Percentiles rank a stretch among this genome's conserved stretches.
Evolutionary conservation across 768 basidiomycete species (phyloP).

Genomic region (Hygrophorus russula): DNA sequence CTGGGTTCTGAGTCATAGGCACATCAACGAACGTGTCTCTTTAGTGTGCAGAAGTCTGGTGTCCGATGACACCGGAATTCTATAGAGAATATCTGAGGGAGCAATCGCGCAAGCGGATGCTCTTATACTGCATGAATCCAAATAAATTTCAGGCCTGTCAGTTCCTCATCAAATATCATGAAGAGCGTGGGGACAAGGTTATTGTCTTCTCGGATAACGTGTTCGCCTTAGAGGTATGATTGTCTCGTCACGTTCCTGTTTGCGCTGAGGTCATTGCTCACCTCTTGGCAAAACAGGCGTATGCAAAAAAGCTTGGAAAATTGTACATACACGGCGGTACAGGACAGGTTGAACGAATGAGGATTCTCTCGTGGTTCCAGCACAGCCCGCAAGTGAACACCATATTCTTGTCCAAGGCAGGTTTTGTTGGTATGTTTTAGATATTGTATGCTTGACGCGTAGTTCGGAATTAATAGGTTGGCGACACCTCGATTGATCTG

Average conservation of each 20-base stretch:
- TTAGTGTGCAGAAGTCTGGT: constrained; percentile 99
- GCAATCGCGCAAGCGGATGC: constrained; percentile 86
- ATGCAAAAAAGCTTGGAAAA: constrained; percentile 89
- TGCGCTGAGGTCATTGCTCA: constrained; percentile 5
- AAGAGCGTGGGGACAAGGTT: constrained; percentile 95
- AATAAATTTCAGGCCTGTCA: constrained; percentile 99
- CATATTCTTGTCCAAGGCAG: constrained; percentile 93
- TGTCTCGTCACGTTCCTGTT: constrained; percentile 1
- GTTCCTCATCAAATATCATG: constrained; percentile 96
- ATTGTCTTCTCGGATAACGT: constrained; percentile 99
- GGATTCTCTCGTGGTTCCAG: constrained; percentile 92
- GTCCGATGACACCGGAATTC: constrained; percentile 99
- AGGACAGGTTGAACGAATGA: constrained; percentile 90
- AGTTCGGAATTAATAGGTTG: constrained; percentile 44
- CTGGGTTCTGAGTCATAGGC: constrained; percentile 2
- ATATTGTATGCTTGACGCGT: neutral
- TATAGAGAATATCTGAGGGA: constrained; percentile 95
- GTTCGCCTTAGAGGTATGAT: constrained; percentile 82
- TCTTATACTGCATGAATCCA: constrained; percentile 99
- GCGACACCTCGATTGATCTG: constrained; percentile 97
- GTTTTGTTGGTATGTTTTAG: constrained; percentile 11
- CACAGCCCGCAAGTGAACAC: constrained; percentile 93
- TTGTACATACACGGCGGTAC: constrained; percentile 95
- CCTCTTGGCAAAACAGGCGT: constrained; percentile 41
- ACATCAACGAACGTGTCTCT: constrained; percentile 5